These are phyloP conservation scores for Aspergillus nomiae DNA, from an alignment of 2,329 filamentous ascomycete genomes.

Conservation along the genomic window DNA sequence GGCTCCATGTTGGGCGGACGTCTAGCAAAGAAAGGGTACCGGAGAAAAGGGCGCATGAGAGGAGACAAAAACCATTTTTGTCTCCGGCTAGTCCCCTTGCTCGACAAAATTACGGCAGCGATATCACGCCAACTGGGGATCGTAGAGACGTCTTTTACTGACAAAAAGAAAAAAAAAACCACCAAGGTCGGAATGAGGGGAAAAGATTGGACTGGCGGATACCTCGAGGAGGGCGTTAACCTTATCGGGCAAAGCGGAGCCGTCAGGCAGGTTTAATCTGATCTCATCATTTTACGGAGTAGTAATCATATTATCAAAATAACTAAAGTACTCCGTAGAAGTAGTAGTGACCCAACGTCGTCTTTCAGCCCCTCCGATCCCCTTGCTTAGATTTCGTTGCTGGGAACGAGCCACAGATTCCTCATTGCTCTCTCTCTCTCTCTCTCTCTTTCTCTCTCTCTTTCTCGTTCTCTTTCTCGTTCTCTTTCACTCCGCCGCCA, in stretches of 20 bases:
- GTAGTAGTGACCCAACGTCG: background rate
- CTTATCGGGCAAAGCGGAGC: background rate
- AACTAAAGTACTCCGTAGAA: background rate
- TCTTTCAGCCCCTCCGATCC: background rate
- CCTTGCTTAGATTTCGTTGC: background rate
- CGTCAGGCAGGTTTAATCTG: background rate
- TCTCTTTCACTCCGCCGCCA: conserved; percentile 5
- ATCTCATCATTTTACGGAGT: background rate
- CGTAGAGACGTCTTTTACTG: background rate
- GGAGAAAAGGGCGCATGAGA: conserved; percentile 32
- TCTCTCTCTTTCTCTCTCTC: background rate
- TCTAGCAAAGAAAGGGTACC: conserved; percentile 22
- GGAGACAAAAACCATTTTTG: conserved; percentile 14
- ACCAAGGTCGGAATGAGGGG: background rate
- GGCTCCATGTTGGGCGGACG: conserved; percentile 49
- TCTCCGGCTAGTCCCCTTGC: background rate
- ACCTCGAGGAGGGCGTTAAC: background rate
- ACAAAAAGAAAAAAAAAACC: too few relatives aligned
- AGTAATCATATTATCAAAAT: background rate
- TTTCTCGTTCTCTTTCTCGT: background rate
- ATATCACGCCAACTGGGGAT: background rate
- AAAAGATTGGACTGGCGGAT: background rate
- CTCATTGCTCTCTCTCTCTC: background rate
- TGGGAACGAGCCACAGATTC: background rate
- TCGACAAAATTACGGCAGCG: too few relatives aligned